Evolutionary conservation across 2,329 filamentous ascomycete genomes (phyloP), one percentile per base, ranked within the genome.

Genomic region (Zymoseptoria pseudotritici): DNA sequence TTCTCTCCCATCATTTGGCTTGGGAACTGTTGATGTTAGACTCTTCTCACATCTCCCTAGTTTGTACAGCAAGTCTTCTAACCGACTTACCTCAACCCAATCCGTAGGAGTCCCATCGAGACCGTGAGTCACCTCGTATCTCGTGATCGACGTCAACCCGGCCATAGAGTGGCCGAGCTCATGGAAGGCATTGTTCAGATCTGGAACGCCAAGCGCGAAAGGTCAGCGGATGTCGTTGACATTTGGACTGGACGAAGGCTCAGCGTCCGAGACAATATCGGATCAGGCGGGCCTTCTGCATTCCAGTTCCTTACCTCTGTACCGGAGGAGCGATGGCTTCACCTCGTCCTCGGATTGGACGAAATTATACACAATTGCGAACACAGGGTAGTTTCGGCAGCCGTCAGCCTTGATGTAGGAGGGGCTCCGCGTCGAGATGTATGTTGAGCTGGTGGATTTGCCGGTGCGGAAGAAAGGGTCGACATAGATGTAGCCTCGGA

Each of bases 111-210:
- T 53, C 11, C 58, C 61, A 11, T 10, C 3, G 17, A 49, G 29
- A n/a, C 62, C 62, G 20, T 52, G 24, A 11, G 46, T 29, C 7
- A 3, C 1, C 2, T 10, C 13, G 24, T 56, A 64, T 10, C 20
- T 49, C 1, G 51, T 56, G 13, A 49, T 56, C 2, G 57, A 62
- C 0, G 53, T 46, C 5, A 64, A 11, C 1, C 58, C 55, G 50
- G 62, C 60, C 57, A 64, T 64, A 6, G 51, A 50, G 9, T 64
- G 59, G 11, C 62, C 62, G 24, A 57, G 52, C 46, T 62, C 60
- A 29, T 64, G 62, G 5, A 64, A 26, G 6, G 62, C 21, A 2
- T 7, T 52, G 17, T 55, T 42, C 0, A 62, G 50, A 17, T 64
- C 58, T 29, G 26, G 26, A 29, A 9, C 2, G 26, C 7, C 1